These are phyloP conservation scores for Pleurotus platypus DNA, from an alignment of 768 basidiomycete species.

Conservation along the genomic window DNA sequence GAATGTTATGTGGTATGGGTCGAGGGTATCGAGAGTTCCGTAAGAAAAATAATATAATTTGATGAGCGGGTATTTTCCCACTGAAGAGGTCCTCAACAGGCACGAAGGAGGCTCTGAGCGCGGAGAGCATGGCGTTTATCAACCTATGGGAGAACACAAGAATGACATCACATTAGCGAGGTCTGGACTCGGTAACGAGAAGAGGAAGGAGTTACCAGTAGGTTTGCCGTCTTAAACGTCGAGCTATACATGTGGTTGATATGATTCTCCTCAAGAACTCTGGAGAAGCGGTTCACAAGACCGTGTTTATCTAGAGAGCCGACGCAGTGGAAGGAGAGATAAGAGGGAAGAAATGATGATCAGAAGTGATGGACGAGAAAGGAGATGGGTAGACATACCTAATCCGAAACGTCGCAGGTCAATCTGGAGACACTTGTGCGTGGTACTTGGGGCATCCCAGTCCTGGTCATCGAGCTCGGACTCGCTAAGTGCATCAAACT, in stretches of 20 bases:
- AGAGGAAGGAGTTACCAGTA: constrained; percentile 45
- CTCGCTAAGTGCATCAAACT: constrained; percentile 51
- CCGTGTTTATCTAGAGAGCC: constrained; percentile 63
- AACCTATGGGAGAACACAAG: constrained; percentile 34
- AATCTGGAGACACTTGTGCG: constrained; percentile 69
- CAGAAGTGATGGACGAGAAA: constrained; percentile 1
- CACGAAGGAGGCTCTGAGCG: constrained; percentile 54
- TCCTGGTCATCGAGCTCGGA: constrained; percentile 34
- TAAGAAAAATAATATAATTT: no score
- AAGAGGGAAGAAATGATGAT: not conserved
- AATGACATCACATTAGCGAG: constrained; percentile 1
- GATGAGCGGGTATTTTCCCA: not conserved
- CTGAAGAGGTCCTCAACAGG: constrained; percentile 35
- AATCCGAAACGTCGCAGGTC: constrained; percentile 71
- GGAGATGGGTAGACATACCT: constrained; percentile 35
- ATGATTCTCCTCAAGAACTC: constrained; percentile 64
- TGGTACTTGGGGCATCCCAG: constrained; percentile 31
- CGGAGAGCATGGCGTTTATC: constrained; percentile 54
- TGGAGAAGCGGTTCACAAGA: constrained; percentile 73
- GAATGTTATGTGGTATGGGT: no score
- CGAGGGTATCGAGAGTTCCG: no score
- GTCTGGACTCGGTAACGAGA: not conserved
- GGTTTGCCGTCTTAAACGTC: constrained; percentile 80
- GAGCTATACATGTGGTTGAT: constrained; percentile 86
- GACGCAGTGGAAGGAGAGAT: constrained; percentile 4